Percentiles rank a stretch among this genome's conserved stretches.
Evolutionary conservation across 306 rosid genomes (phyloP).

Genomic region (Quercus bicolor): DNA sequence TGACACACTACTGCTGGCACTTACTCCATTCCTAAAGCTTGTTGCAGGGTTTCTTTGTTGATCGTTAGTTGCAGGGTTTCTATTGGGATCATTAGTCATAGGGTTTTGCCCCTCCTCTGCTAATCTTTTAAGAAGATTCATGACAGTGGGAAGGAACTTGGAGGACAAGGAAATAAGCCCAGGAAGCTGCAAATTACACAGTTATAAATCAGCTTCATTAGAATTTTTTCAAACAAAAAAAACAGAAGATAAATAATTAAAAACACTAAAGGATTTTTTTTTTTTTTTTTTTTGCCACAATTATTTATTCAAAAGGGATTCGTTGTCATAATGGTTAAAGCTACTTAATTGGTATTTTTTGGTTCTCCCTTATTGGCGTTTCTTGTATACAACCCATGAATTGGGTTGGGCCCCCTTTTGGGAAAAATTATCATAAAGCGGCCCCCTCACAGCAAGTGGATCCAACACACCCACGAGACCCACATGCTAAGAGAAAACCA

Average conservation of each 20-base stretch:
- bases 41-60: conserved; percentile 43
- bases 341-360: background rate
- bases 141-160: conserved; percentile 77
- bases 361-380: background rate
- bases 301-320: background rate
- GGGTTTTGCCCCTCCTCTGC: conserved; percentile 67
- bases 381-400: background rate
- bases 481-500: too few relatives aligned
- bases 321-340: background rate
- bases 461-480: too few relatives aligned
- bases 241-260: background rate
- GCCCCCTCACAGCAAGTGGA: too few relatives aligned
- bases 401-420: background rate
- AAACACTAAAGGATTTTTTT: background rate
- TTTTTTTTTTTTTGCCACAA: too few relatives aligned
- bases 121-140: conserved; percentile 67
- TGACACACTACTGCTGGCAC: conserved; percentile 29
- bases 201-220: conserved; percentile 4
- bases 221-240: background rate
- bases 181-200: conserved; percentile 62
- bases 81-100: conserved; percentile 9
- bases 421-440: too few relatives aligned
- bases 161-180: conserved; percentile 75
- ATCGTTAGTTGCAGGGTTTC: conserved; percentile 37
- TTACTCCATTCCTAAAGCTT: conserved; percentile 34